These are phyloP conservation scores for Kazachstania bromeliacearum DNA, from an alignment of 805 yeast species.

Conservation along the genomic window DNA sequence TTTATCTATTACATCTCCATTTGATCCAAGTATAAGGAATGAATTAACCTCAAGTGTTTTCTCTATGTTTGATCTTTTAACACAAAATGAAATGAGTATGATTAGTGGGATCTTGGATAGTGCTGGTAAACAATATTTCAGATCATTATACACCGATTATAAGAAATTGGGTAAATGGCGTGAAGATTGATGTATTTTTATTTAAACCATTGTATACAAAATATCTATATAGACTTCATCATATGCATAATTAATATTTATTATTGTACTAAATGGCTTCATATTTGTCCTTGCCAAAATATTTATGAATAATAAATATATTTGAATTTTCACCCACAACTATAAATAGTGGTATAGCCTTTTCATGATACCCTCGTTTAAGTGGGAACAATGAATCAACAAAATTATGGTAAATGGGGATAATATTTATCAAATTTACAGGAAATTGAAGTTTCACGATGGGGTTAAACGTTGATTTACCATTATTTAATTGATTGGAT, in stretches of 20 bases:
- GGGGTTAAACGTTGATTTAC: not conserved
- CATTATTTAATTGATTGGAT: not conserved
- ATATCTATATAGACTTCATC: not conserved
- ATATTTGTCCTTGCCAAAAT: no score
- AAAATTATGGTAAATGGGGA: not conserved
- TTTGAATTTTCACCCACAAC: no score
- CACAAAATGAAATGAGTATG: conserved; percentile 53
- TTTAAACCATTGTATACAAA: not conserved
- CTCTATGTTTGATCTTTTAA: conserved; percentile 57
- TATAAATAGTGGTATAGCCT: not conserved
- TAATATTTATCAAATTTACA: not conserved
- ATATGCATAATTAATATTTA: not conserved
- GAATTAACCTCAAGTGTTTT: conserved; percentile 48
- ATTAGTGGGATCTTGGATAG: conserved; percentile 58
- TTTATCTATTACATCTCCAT: conserved; percentile 41
- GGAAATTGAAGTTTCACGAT: not conserved
- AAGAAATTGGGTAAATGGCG: conserved; percentile 76
- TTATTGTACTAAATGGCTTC: not conserved
- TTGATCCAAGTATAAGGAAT: conserved; percentile 38
- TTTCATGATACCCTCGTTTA: not conserved
- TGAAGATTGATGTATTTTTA: conserved; percentile 37
- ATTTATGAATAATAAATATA: no score
- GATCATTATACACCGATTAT: conserved; percentile 60
- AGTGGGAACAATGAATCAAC: not conserved
- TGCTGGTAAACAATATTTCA: conserved; percentile 60